Percentiles rank a stretch among this genome's conserved stretches.
These are phyloP conservation scores for Kondoa malvinella DNA, from an alignment of 768 basidiomycete genomes.

Conservation along the genomic window DNA sequence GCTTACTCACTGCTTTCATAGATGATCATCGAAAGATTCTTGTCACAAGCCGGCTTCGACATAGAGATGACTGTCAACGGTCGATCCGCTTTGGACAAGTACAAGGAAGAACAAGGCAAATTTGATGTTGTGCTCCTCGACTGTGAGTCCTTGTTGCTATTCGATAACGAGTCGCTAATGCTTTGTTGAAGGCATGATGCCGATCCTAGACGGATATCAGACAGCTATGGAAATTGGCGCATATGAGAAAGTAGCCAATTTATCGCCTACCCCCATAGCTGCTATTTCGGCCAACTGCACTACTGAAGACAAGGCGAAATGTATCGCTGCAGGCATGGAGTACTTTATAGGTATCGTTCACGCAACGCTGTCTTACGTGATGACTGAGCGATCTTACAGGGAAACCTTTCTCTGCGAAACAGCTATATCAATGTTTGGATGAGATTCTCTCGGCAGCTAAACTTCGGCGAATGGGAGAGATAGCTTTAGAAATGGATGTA, in stretches of 20 bases:
- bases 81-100: neutral
- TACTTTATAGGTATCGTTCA: neutral
- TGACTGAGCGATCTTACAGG: neutral
- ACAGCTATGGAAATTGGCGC: neutral
- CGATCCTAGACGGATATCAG: neutral
- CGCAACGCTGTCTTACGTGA: neutral
- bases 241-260: neutral
- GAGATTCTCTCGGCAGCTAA: neutral
- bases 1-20: neutral
- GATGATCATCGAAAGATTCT: neutral
- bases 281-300: neutral
- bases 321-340: neutral
- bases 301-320: neutral
- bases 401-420: neutral
- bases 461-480: neutral
- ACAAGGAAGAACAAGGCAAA: neutral
- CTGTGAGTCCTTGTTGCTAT: neutral
- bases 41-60: neutral
- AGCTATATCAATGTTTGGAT: neutral
- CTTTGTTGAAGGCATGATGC: neutral
- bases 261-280: neutral
- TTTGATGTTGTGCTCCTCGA: neutral
- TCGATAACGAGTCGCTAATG: neutral
- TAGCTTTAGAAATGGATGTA: neutral
- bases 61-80: neutral